phyloP scores from a whole-genome alignment of 2,329 filamentous ascomycete species.

The Pseudogymnoascus sp. region DNA sequence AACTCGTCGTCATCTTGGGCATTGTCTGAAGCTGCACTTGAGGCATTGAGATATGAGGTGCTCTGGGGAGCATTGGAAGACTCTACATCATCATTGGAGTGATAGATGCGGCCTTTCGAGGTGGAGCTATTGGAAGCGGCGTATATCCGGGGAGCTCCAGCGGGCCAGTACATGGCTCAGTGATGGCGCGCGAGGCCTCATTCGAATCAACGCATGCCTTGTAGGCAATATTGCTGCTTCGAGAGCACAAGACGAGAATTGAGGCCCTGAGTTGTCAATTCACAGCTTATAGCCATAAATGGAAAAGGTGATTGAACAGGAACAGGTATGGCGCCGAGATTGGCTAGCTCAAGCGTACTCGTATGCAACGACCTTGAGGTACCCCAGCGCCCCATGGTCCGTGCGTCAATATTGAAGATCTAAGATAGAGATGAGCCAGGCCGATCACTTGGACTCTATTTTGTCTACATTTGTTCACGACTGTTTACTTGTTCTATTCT shows the following conservation, averaged over 20 bases:
- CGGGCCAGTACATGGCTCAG: conserved; percentile 78
- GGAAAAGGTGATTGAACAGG: not conserved
- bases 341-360: conserved; percentile 3
- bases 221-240: conserved; percentile 17
- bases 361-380: conserved; percentile 3
- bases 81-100: conserved; percentile 53
- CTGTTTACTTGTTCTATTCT: not conserved
- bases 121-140: conserved; percentile 61
- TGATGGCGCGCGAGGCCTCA: conserved; percentile 25
- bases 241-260: conserved; percentile 6
- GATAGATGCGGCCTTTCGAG: conserved; percentile 39
- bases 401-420: conserved; percentile 1
- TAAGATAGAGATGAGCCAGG: conserved; percentile 1
- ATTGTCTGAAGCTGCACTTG: conserved; percentile 20
- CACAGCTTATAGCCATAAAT: conserved; percentile 5
- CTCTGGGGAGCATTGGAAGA: conserved; percentile 29
- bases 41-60: conserved; percentile 24
- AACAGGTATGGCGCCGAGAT: not conserved
- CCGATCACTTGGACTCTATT: not conserved
- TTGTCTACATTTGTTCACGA: conserved; percentile 1
- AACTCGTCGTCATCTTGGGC: conserved; percentile 19
- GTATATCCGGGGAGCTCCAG: conserved; percentile 76
- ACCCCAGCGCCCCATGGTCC: not conserved
- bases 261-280: not conserved
- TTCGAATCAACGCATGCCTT: conserved; percentile 28